phyloP scores from a whole-genome alignment of 2,329 filamentous ascomycete genomes.

The Microsporum ferrugineum region DNA sequence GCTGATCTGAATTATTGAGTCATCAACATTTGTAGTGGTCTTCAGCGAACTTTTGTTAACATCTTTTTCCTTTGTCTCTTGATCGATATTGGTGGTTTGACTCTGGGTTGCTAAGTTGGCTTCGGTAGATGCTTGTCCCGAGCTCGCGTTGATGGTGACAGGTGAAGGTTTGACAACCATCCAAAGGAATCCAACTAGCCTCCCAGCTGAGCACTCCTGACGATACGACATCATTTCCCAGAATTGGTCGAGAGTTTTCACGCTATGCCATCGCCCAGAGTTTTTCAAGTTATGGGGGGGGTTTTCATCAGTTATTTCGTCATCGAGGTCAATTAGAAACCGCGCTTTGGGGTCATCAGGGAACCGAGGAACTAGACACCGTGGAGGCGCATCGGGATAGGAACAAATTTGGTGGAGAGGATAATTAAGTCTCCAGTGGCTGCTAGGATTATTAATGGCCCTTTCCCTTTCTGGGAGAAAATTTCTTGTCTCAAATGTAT shows the following conservation, averaged over 20 bases:
- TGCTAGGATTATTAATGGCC: slow-evolving; percentile 28
- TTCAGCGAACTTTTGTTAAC: background rate
- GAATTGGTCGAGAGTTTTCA: slow-evolving; percentile 77
- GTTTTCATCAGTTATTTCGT: slow-evolving; percentile 53
- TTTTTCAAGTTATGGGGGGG: slow-evolving; percentile 37
- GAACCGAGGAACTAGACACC: slow-evolving; percentile 78
- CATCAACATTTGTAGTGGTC: slow-evolving; percentile 14
- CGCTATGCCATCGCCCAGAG: slow-evolving; percentile 66
- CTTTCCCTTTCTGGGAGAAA: slow-evolving; percentile 54
- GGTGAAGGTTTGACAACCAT: slow-evolving; percentile 57
- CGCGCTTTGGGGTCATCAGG: slow-evolving; percentile 92
- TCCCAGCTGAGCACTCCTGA: slow-evolving; percentile 87
- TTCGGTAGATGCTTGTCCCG: background rate
- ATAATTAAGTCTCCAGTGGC: slow-evolving; percentile 49
- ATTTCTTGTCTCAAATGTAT: slow-evolving; percentile 64
- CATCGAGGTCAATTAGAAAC: slow-evolving; percentile 79
- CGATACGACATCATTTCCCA: slow-evolving; percentile 98
- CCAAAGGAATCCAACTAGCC: slow-evolving; percentile 92
- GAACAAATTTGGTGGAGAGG: slow-evolving; percentile 64
- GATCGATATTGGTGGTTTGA: slow-evolving; percentile 14
- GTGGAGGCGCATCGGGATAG: slow-evolving; percentile 56
- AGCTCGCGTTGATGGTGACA: background rate
- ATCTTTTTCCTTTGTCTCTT: slow-evolving; percentile 20
- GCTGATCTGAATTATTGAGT: slow-evolving; percentile 27
- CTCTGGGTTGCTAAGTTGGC: background rate